A percentile compares a stretch with the other conserved stretches of the same genome.
phyloP scores from a whole-genome alignment of 305 asterid species.

The Caryopteris hybrid region DNA sequence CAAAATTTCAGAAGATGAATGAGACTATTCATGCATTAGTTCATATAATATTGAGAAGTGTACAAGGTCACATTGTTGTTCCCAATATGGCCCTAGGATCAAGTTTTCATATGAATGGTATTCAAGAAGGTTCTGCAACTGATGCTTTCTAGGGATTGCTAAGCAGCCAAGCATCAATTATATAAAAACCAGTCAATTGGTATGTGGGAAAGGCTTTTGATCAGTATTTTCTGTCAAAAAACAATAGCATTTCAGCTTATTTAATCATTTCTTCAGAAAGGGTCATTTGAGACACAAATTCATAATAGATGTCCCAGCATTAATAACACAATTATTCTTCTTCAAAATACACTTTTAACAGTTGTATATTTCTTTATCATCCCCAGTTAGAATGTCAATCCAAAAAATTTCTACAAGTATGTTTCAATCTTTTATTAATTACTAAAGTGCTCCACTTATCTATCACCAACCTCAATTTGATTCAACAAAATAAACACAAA shows the following conservation, averaged over 20 bases:
- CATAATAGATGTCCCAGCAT: neutral
- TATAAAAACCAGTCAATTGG: neutral
- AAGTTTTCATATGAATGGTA: neutral
- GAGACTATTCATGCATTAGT: neutral
- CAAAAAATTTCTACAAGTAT: neutral
- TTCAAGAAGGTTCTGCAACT: neutral
- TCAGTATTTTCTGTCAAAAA: neutral
- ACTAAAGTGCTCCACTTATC: neutral
- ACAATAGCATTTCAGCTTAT: neutral
- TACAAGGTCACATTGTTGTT: neutral
- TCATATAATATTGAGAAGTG: neutral
- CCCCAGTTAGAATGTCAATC: neutral
- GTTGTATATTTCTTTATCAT: neutral
- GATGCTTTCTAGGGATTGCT: neutral
- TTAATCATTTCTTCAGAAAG: neutral
- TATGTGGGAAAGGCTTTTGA: neutral
- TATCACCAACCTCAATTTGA: neutral
- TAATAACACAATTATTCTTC: neutral
- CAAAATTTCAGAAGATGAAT: neutral
- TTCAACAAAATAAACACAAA: neutral
- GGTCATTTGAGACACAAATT: neutral
- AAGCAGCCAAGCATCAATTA: neutral
- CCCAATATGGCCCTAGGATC: neutral
- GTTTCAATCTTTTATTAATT: neutral
- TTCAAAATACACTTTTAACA: neutral